Evolutionary conservation across 805 yeast species (phyloP), one percentile per base, ranked within the genome.

Genomic region (Metschnikowia rubicola): DNA sequence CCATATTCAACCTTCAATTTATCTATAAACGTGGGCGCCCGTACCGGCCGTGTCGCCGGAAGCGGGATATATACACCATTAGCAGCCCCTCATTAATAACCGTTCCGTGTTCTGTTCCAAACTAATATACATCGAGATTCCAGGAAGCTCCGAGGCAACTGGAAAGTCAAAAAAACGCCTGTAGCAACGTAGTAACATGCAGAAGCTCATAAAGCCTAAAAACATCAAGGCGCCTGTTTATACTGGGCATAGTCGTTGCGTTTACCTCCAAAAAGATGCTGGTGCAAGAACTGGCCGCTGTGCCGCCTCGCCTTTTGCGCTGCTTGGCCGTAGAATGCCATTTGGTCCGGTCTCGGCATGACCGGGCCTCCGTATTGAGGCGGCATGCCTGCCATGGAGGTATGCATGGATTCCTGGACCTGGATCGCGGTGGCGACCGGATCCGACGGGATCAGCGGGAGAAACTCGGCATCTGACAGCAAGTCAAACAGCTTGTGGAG

Each of bases 381-480:
- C 37, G 43, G 29, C 49, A 46, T 46, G 30, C 41, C 49, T 31
- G 43, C 38, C 42, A 44, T 43, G 19, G 42, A 32, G 12, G 28
- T 13, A 48, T 40, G 35, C 45, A 52, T 40, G 34, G 51, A 36
- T 43, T 54, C 59, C 15, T 49, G 53, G 34, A 50, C 46, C 41
- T 52, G 56, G 36, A 54, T 43, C 21, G 52, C 54, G 15, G 50
- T 37, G 41, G 55, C 48, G 26, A 50, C 46, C 9, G 59, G 59
- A 17, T 55, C 54, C 1, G 54, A 47, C 4, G 60, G 63, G 33
- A 67, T 58, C 35, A 58, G 53, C 5, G 71, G 71, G 39, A 67
- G 57, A 47, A 86, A 86, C 66, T 83, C 91, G 42, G 77, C 60
- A 62, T 86, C 92, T 55, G 85, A 87, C 61, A 82, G 88, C 35